phyloP scores from a whole-genome alignment of 208 protist species.

The Acanthamoeba polyphaga region DNA sequence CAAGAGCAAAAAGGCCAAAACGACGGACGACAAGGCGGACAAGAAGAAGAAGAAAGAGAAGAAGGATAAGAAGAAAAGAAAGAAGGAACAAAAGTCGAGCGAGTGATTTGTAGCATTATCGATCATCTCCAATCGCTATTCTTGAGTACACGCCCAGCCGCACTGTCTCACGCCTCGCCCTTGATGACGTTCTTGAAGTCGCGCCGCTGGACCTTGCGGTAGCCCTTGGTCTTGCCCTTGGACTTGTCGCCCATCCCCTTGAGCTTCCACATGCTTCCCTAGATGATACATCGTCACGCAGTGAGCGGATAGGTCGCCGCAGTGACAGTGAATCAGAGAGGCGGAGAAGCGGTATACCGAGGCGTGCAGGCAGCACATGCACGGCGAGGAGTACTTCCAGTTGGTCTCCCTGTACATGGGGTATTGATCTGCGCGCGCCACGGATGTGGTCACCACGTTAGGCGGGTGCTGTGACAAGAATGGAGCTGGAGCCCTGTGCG shows the following conservation, averaged over 20 bases:
- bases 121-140: no score
- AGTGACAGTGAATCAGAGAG: no score
- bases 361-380: conserved; percentile 56
- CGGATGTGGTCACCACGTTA: background rate
- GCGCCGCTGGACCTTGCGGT: conserved; percentile 30
- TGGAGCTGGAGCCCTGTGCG: no score
- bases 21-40: background rate
- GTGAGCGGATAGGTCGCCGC: background rate
- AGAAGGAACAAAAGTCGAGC: background rate
- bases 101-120: background rate
- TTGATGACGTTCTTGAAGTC: conserved; percentile 12
- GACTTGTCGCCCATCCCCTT: conserved; percentile 74
- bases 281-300: background rate
- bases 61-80: background rate
- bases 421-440: conserved; percentile 8
- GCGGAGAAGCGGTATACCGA: background rate
- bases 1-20: conserved; percentile 14
- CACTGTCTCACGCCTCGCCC: background rate
- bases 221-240: conserved; percentile 66
- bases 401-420: conserved; percentile 74
- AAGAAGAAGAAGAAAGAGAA: conserved; percentile 1
- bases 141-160: no score
- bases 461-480: background rate
- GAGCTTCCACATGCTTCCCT: conserved; percentile 32
- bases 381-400: conserved; percentile 72